Base-by-base conservation (phyloP, 768 basidiomycete genomes). In the Termitomyces sp. region DNA sequence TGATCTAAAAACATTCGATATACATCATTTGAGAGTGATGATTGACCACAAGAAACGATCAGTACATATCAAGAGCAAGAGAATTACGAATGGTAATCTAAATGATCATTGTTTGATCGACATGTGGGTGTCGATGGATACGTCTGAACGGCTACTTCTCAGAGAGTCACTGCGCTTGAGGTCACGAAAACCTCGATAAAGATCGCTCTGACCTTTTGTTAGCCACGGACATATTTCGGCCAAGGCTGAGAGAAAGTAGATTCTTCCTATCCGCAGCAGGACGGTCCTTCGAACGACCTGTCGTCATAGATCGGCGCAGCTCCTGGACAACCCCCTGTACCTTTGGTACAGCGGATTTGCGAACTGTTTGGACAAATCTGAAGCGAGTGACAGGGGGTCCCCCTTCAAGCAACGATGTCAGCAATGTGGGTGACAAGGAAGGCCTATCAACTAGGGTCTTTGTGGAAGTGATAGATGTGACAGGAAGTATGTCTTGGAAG, bases 401-500 rank as follows among this genome's bases (percentile, higher is more conserved):
- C 51, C 30, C 58, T 33, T n/a, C 33, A 31, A 19, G 3, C 14
- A 21, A 62, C 54, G 14, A 58, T 63, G 37, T 53, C 42, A n/a
- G 44, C 3, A 35, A 50, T 41, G 17, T 59, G 17, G 26, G 8
- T 12, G 56, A 58, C 33, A 58, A 30, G 2, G 50, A 37, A 14
- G 54, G 26, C 23, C 44, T 54, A 17, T 64, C 58, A 17, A 57
- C 54, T 5, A 71, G 68, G 30, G 69, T 59, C 1, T 69, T 67
- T 7, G 77, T 69, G 0, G 76, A 65, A 3, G 79, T 71, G 55
- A 83, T 81, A n/a, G 74, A 68, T 8, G 70, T 62, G 5, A 75
- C 53, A 1, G 81, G 78, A 10, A 83, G 68, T 19, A 83, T 75
- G 41, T 81, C 78, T 40, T 70, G 68, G 60, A 82, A 82, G 5